phyloP scores from a whole-genome alignment of 179 eudicot genomes.

The Spinacia oleracea region DNA sequence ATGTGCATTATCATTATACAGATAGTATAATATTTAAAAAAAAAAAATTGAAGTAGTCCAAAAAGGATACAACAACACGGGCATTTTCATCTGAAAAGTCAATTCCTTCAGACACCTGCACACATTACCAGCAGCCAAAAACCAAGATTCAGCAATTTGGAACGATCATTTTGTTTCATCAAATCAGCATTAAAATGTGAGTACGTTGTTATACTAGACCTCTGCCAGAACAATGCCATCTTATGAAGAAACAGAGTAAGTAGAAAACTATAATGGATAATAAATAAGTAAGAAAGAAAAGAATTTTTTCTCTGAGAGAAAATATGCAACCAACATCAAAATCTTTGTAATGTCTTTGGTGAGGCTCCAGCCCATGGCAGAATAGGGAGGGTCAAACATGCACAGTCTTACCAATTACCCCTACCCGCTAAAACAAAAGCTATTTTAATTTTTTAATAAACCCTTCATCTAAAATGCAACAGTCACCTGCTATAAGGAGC shows the following conservation, averaged over 20 bases:
- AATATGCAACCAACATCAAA: background rate
- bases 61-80: constrained; percentile 94
- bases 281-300: background rate
- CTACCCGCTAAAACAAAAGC: background rate
- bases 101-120: constrained; percentile 96
- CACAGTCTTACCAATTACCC: background rate
- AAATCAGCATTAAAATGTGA: background rate
- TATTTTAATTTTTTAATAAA: background rate
- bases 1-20: background rate
- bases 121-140: constrained; percentile 14
- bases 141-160: background rate
- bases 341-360: background rate
- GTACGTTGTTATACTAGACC: background rate
- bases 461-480: background rate
- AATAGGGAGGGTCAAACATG: background rate
- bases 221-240: background rate
- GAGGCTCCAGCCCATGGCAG: background rate
- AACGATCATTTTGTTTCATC: background rate
- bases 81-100: constrained; percentile 97
- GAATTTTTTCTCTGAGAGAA: background rate
- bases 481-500: background rate
- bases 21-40: no score
- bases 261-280: background rate
- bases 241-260: background rate
- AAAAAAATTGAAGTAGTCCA: constrained; percentile 4